phyloP scores from a whole-genome alignment of 2,329 filamentous ascomycete genomes.

The Corynespora cassiicola region DNA sequence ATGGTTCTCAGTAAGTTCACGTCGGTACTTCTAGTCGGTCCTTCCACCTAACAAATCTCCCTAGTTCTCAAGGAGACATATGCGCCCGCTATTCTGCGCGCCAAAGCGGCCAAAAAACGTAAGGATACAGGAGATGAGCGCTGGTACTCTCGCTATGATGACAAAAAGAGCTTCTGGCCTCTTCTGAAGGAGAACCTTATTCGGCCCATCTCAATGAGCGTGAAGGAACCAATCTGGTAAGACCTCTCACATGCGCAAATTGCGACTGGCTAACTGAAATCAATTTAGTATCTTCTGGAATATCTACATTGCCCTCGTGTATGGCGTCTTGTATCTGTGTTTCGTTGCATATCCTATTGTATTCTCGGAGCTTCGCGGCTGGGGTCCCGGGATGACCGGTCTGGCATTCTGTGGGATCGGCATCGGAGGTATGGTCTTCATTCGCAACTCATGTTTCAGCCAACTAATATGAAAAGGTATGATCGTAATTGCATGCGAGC shows the following conservation, averaged over 20 bases:
- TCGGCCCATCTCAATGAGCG: conserved; percentile 77
- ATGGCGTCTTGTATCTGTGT: conserved; percentile 86
- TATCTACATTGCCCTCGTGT: conserved; percentile 75
- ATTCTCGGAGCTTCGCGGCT: conserved; percentile 76
- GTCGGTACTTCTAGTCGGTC: too few species aligned
- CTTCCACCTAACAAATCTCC: conserved; percentile 60
- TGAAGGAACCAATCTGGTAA: conserved; percentile 85
- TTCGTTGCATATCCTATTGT: conserved; percentile 91
- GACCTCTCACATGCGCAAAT: conserved; percentile 20
- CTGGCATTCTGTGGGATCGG: conserved; percentile 79
- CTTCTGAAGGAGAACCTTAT: conserved; percentile 78
- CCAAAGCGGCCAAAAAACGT: conserved; percentile 73
- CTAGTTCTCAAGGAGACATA: conserved; percentile 82
- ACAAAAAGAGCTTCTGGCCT: conserved; percentile 67
- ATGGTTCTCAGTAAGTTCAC: conserved; percentile 55
- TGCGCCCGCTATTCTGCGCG: conserved; percentile 71
- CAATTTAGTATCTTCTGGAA: conserved; percentile 72
- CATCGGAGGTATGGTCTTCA: conserved; percentile 55
- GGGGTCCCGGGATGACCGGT: conserved; percentile 74
- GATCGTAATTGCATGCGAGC: conserved; percentile 62
- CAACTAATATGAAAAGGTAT: conserved; percentile 38
- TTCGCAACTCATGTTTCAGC: background rate
- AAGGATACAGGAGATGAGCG: conserved; percentile 76
- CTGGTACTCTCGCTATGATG: conserved; percentile 83
- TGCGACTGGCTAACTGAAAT: too few species aligned